A percentile compares a stretch with the other conserved stretches of the same genome.
These are phyloP conservation scores for Chrysoporthe deuterocubensis DNA, from an alignment of 2,329 filamentous ascomycete species.

Conservation along the genomic window DNA sequence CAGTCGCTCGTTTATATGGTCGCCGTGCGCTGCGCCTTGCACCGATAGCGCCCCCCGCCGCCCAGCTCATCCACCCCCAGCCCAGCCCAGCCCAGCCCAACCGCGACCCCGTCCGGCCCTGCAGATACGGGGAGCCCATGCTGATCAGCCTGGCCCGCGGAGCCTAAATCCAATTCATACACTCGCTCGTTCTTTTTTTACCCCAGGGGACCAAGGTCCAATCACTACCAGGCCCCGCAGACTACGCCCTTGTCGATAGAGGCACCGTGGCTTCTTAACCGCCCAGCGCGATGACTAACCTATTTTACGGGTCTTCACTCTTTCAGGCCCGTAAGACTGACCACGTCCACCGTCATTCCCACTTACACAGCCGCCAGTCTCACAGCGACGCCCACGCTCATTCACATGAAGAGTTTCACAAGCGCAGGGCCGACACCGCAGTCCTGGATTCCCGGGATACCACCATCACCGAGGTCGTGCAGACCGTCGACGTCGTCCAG, in stretches of 20 bases:
- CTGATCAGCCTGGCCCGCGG: conserved; percentile 18
- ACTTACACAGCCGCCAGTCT: conserved; percentile 31
- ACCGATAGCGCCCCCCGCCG: conserved; percentile 12
- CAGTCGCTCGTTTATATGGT: conserved; percentile 21
- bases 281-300: conserved; percentile 51
- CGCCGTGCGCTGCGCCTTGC: conserved; percentile 21
- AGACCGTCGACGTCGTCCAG: conserved; percentile 60
- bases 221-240: conserved; percentile 9
- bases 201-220: conserved; percentile 8
- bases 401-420: conserved; percentile 35
- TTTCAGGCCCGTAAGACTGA: conserved; percentile 48
- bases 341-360: conserved; percentile 35
- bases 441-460: conserved; percentile 35
- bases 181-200: conserved; percentile 25
- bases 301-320: conserved; percentile 52
- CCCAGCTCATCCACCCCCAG: conserved; percentile 13
- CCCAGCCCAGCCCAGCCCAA: conserved; percentile 3
- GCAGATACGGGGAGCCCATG: conserved; percentile 24
- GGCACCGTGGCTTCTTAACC: conserved; percentile 34
- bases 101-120: conserved; percentile 5
- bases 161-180: conserved; percentile 21
- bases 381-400: conserved; percentile 33
- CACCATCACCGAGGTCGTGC: conserved; percentile 52
- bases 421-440: conserved; percentile 34
- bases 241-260: conserved; percentile 19